Base-by-base conservation (phyloP, 768 basidiomycete genomes). In the Russula sp. region DNA sequence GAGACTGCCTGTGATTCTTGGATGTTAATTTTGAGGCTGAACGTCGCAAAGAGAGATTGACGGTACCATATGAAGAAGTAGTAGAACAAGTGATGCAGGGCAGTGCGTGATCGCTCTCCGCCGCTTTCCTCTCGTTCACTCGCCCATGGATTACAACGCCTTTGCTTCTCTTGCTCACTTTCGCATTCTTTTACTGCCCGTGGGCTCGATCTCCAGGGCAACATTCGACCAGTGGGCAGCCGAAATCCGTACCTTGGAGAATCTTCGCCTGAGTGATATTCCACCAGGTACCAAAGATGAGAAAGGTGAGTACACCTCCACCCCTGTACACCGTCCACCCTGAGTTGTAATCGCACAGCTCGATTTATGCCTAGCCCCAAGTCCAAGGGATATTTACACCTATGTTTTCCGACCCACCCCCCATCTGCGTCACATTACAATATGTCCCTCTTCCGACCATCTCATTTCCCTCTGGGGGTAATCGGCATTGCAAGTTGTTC, bases 81-180 rank as follows among this genome's bases (percentile, higher is more conserved):
- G n/a, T 47, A 54, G 46, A 56, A 20, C 41, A 47, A 50, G 41
- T 48, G 20, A 20, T 41, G 52, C 22, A 25, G 14, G 13, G 41
- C 51, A 25, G 14, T 18, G 41, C 51, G 41, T 49, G 45, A 41
- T 18, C 7, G 36, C 20, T 14, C 7, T 34, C 9, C 36, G 3
- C 51, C 22, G 9, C 42, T 9, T 29, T 25, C 29, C 29, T 34
- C 48, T 34, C 22, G 14, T 11, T 45, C 56, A 8, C 32, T 34
- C 38, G 54, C 41, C 68, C 68, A 91, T 91, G 88, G 87, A 85
- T 69, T 78, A 79, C 53, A 76, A 83, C 73, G 77, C 83, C 14
- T 94, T 92, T 69, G 87, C 86, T 25, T 89, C 90, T 20, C 82
- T 96, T 50, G 93, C 91, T 20, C 90, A 91, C 71, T 78, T 98